Percentiles rank a stretch among this genome's conserved stretches.
These are phyloP conservation scores for Chrysoporthe puriensis DNA, from an alignment of 2,329 filamentous ascomycete species.

Conservation along the genomic window DNA sequence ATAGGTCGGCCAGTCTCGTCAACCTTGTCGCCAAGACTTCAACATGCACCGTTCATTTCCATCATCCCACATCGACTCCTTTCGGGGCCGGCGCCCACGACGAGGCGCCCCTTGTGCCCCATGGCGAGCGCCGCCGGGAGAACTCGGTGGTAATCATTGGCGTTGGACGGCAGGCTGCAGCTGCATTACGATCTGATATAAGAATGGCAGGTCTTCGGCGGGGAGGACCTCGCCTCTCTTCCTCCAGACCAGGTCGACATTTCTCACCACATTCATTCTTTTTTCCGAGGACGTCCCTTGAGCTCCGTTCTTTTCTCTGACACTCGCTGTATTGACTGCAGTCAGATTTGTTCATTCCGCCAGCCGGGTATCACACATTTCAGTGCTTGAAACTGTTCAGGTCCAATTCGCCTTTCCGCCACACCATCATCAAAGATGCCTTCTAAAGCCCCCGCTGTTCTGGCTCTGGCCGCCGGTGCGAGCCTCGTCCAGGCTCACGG, in stretches of 20 bases:
- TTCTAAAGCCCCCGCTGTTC: constrained; percentile 21
- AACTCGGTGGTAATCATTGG: not conserved
- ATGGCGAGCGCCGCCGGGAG: not conserved
- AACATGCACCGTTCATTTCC: constrained; percentile 23
- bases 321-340: constrained; percentile 30
- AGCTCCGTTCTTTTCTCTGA: constrained; percentile 23
- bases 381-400: constrained; percentile 21
- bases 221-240: not conserved
- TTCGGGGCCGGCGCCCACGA: constrained; percentile 3
- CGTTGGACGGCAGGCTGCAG: not conserved
- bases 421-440: constrained; percentile 21
- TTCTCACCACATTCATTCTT: constrained; percentile 28
- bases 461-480: constrained; percentile 30
- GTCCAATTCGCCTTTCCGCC: not conserved
- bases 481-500: constrained; percentile 36
- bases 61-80: constrained; percentile 19
- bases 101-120: constrained; percentile 3
- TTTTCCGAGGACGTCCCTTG: constrained; percentile 21
- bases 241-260: constrained; percentile 20
- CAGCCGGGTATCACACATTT: constrained; percentile 22
- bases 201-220: constrained; percentile 22
- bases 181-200: constrained; percentile 19
- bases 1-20: constrained; percentile 15
- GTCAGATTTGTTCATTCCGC: constrained; percentile 26
- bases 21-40: constrained; percentile 25